Conservation (phyloP, 164 flowering plant genomes). For the Cinnamomum micranthum region DNA sequence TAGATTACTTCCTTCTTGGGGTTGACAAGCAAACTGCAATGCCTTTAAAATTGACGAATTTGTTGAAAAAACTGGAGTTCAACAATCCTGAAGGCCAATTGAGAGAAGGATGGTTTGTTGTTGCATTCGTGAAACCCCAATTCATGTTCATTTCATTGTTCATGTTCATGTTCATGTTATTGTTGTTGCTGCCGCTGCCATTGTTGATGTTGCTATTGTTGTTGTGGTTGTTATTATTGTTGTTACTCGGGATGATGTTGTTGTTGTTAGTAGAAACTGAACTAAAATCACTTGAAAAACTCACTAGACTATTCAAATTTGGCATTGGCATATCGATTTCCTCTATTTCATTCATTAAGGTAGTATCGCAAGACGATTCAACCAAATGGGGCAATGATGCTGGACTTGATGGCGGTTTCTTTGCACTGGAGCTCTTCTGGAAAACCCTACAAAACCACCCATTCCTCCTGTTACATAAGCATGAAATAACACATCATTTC, state of each 20-base stretch:
- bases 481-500: background rate
- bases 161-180: constrained; percentile 2
- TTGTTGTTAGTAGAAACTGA: constrained; percentile 8
- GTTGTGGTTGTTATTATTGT: constrained; percentile 11
- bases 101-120: background rate
- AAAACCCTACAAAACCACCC: constrained; percentile 95
- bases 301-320: constrained; percentile 25
- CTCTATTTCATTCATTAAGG: constrained; percentile 40
- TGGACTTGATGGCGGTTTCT: constrained; percentile 37
- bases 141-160: constrained; percentile 25
- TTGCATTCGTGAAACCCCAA: constrained; percentile 31
- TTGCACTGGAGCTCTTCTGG: constrained; percentile 53
- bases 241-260: constrained; percentile 12
- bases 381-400: constrained; percentile 39
- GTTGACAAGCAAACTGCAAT: constrained; percentile 43
- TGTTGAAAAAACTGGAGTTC: constrained; percentile 34
- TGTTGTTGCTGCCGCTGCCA: too few relatives aligned
- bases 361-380: constrained; percentile 42
- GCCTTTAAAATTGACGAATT: constrained; percentile 66
- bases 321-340: constrained; percentile 39
- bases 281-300: constrained; percentile 23
- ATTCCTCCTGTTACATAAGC: constrained; percentile 57
- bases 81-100: constrained; percentile 38
- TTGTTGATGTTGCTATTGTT: constrained; percentile 1
- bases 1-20: constrained; percentile 19